Percentiles rank a stretch among this genome's conserved stretches.
These are phyloP conservation scores for Tricharina praecox DNA, from an alignment of 495 filamentous ascomycete genomes.

Conservation along the genomic window DNA sequence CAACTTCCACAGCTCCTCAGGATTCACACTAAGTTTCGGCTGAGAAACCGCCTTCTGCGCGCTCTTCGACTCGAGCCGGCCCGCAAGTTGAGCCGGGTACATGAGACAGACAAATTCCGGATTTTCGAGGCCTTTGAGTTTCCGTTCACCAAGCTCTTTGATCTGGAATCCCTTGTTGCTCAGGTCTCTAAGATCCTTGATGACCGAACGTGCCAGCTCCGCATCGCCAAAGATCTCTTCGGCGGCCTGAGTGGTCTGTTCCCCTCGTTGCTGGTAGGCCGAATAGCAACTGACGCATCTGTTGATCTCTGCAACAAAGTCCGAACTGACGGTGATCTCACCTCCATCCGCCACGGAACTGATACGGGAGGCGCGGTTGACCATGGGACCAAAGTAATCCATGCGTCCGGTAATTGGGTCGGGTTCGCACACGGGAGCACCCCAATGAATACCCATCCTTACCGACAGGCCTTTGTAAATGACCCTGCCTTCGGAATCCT, in stretches of 20 bases:
- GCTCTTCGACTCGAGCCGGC: slow-evolving; percentile 48
- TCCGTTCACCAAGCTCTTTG: slow-evolving; percentile 83
- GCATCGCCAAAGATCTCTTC: slow-evolving; percentile 60
- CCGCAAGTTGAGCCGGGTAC: slow-evolving; percentile 75
- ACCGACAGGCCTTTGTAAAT: slow-evolving; percentile 90
- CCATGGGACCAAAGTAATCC: slow-evolving; percentile 99
- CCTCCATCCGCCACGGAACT: slow-evolving; percentile 90
- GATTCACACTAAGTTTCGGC: slow-evolving; percentile 48
- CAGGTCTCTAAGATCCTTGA: slow-evolving; percentile 70
- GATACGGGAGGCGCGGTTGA: slow-evolving; percentile 88
- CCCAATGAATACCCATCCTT: slow-evolving; percentile 94
- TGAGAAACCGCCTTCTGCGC: slow-evolving; percentile 30
- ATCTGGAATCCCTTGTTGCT: slow-evolving; percentile 90
- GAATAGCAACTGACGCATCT: slow-evolving; percentile 69
- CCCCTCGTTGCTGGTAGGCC: slow-evolving; percentile 36
- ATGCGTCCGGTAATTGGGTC: slow-evolving; percentile 94
- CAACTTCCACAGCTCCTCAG: slow-evolving; percentile 68
- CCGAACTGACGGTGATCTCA: slow-evolving; percentile 87
- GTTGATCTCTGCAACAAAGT: slow-evolving; percentile 92
- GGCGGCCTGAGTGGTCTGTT: slow-evolving; percentile 48
- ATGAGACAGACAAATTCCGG: slow-evolving; percentile 88
- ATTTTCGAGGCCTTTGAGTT: slow-evolving; percentile 93
- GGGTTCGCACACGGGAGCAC: slow-evolving; percentile 78
- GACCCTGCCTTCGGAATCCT: slow-evolving; percentile 67
- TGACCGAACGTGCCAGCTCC: slow-evolving; percentile 50